These are phyloP conservation scores for Penicillium palitans DNA, from an alignment of 2,329 filamentous ascomycete species.

Conservation along the genomic window DNA sequence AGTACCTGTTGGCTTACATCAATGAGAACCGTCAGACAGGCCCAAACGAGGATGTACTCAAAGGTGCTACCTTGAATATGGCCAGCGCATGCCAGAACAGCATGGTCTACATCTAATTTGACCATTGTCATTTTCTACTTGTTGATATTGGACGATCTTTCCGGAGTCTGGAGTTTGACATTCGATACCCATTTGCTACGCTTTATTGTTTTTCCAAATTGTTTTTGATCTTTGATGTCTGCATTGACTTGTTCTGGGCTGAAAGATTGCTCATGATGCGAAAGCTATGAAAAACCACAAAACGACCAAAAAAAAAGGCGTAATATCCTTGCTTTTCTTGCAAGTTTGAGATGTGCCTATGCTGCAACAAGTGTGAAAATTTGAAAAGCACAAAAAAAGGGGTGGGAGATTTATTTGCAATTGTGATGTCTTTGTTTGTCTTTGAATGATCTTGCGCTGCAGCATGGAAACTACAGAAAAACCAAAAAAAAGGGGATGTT, in stretches of 20 bases:
- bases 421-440: background rate
- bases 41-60: background rate
- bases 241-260: background rate
- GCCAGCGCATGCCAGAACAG: background rate
- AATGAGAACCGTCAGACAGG: background rate
- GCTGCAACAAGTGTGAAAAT: background rate
- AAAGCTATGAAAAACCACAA: background rate
- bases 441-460: background rate
- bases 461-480: background rate
- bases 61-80: background rate
- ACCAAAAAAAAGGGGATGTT: slow-evolving; percentile 3
- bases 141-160: background rate
- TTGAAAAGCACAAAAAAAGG: background rate
- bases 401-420: background rate
- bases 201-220: background rate
- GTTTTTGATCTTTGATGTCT: background rate
- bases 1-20: slow-evolving; percentile 17
- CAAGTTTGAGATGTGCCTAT: background rate
- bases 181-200: background rate
- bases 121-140: background rate
- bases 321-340: background rate
- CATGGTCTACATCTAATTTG: slow-evolving; percentile 11
- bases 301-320: background rate
- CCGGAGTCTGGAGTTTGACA: background rate
- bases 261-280: background rate